These are phyloP conservation scores for Morella rubra DNA, from an alignment of 306 rosid genomes.

Conservation along the genomic window DNA sequence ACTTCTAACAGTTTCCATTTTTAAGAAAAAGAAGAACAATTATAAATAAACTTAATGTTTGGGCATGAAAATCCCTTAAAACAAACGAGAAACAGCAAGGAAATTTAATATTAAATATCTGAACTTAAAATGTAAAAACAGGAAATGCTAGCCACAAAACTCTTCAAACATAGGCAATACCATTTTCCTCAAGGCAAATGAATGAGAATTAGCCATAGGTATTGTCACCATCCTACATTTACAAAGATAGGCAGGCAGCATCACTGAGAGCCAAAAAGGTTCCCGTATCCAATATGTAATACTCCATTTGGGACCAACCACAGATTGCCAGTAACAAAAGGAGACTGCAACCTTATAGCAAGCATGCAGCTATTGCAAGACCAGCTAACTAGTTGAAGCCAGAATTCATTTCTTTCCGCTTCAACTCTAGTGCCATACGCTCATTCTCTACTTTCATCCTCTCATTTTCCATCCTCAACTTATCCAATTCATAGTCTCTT, in stretches of 20 bases:
- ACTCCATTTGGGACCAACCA: constrained; percentile 27
- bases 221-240: constrained; percentile 31
- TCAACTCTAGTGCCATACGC: constrained; percentile 62
- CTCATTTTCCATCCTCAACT: constrained; percentile 75
- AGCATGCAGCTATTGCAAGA: constrained; percentile 17
- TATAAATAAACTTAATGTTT: background rate
- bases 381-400: constrained; percentile 44
- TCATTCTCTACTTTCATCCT: constrained; percentile 89
- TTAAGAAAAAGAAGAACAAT: background rate
- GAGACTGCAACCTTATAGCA: constrained; percentile 14
- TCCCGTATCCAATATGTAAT: constrained; percentile 30
- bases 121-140: constrained; percentile 28
- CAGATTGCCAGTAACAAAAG: constrained; percentile 23
- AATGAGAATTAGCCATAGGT: constrained; percentile 28
- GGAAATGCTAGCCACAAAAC: constrained; percentile 23
- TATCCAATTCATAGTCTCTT: constrained; percentile 79
- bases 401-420: constrained; percentile 56
- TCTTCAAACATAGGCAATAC: constrained; percentile 27
- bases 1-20: background rate
- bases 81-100: background rate
- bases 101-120: constrained; percentile 20
- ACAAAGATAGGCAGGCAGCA: constrained; percentile 18
- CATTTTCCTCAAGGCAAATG: constrained; percentile 22
- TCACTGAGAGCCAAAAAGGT: constrained; percentile 25
- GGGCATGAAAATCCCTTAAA: background rate